These are phyloP conservation scores for Onygenales sp. DNA, from an alignment of 2,329 filamentous ascomycete genomes.

Conservation along the genomic window DNA sequence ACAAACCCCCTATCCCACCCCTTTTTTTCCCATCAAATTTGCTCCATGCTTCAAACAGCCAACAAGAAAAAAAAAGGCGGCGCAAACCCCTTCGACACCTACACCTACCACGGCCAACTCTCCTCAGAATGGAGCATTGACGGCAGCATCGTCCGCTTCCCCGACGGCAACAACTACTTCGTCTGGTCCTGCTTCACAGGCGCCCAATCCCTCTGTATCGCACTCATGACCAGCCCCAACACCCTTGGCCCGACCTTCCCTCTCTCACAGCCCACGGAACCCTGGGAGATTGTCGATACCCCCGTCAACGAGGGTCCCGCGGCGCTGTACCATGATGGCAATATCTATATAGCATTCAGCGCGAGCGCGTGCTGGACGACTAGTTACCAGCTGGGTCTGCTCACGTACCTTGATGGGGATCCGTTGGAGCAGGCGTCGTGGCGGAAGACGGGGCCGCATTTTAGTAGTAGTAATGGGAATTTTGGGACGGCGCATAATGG, in stretches of 20 bases:
- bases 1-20: constrained; percentile 8
- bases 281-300: constrained; percentile 42
- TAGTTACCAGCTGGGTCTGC: constrained; percentile 44
- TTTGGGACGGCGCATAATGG: constrained; percentile 48
- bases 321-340: constrained; percentile 45
- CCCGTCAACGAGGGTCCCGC: constrained; percentile 49
- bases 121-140: constrained; percentile 46
- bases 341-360: constrained; percentile 46
- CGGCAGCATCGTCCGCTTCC: constrained; percentile 42
- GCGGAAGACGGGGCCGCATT: constrained; percentile 43
- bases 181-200: constrained; percentile 44
- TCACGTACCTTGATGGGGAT: constrained; percentile 15
- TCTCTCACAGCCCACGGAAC: constrained; percentile 42
- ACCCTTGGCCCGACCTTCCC: constrained; percentile 38
- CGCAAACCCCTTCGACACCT: constrained; percentile 42
- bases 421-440: constrained; percentile 28
- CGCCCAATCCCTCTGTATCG: constrained; percentile 34
- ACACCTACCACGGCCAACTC: constrained; percentile 40
- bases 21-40: no score
- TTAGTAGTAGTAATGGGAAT: constrained; percentile 45
- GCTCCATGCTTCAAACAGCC: no score
- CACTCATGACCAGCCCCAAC: constrained; percentile 31
- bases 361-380: constrained; percentile 50
- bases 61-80: constrained; percentile 28
- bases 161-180: constrained; percentile 43